Evolutionary conservation across 805 yeast genomes (phyloP).

Genomic region (Cyberlindnera sargentensis): DNA sequence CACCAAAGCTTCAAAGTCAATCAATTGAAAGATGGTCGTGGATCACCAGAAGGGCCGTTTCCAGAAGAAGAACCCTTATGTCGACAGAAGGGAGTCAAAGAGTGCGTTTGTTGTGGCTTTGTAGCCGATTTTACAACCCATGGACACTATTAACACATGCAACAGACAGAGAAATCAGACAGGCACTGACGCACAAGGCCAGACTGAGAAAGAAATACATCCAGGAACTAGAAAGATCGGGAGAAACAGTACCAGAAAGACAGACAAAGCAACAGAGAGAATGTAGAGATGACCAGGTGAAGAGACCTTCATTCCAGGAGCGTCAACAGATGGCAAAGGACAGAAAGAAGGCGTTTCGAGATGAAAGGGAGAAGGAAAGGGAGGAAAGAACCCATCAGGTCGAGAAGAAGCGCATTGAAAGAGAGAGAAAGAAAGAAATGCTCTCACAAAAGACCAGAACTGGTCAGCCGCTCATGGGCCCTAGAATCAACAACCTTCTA

Average conservation of each 20-base stretch:
- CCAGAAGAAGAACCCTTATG: constrained; percentile 18
- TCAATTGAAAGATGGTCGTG: constrained; percentile 4
- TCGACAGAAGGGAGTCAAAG: constrained; percentile 21
- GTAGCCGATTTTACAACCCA: background rate
- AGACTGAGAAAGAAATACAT: constrained; percentile 75
- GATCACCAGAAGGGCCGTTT: constrained; percentile 6
- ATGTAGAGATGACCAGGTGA: constrained; percentile 7
- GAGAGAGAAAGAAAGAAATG: constrained; percentile 37
- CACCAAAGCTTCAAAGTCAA: too few relatives aligned
- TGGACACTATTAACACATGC: constrained; percentile 16
- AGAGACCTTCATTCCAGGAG: constrained; percentile 27
- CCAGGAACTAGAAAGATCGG: constrained; percentile 71
- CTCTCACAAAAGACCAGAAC: constrained; percentile 49
- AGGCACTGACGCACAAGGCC: constrained; percentile 71
- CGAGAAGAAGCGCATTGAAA: constrained; percentile 32
- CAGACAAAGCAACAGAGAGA: constrained; percentile 17
- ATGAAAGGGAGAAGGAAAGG: constrained; percentile 33
- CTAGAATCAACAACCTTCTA: constrained; percentile 69
- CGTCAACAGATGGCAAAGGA: constrained; percentile 30
- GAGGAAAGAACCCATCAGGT: constrained; percentile 30
- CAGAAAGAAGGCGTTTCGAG: constrained; percentile 26
- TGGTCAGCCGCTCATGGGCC: constrained; percentile 92
- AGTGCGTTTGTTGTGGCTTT: constrained; percentile 4
- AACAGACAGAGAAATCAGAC: constrained; percentile 59
- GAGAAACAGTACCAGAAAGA: constrained; percentile 44